These are phyloP conservation scores for Microdochium trichocladiopsis DNA, from an alignment of 2,329 filamentous ascomycete species.

Conservation along the genomic window DNA sequence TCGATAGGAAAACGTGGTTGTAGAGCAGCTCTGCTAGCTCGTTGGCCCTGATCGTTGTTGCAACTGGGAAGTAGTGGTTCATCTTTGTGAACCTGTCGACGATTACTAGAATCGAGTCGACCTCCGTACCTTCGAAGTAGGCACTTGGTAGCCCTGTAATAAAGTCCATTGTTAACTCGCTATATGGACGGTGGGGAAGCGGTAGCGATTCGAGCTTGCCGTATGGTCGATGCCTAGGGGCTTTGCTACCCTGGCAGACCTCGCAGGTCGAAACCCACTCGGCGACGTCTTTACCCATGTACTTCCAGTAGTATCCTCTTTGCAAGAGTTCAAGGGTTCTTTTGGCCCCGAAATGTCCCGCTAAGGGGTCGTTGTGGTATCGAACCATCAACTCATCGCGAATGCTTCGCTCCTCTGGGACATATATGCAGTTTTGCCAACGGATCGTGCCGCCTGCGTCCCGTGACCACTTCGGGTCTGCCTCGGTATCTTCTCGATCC, in stretches of 20 bases:
- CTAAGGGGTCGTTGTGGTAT: not conserved
- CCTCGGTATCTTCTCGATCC: not conserved
- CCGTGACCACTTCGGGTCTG: not conserved
- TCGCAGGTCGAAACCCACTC: slow-evolving; percentile 1
- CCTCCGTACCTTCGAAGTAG: slow-evolving; percentile 1
- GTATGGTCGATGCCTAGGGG: not conserved
- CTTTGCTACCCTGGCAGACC: not conserved
- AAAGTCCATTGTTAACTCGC: slow-evolving; percentile 9
- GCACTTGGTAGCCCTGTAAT: slow-evolving; percentile 6
- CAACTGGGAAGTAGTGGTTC: not conserved
- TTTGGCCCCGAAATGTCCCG: slow-evolving; percentile 2
- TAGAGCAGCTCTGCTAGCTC: slow-evolving; percentile 7
- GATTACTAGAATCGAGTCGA: no score
- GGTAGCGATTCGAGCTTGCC: slow-evolving; percentile 1
- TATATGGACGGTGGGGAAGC: slow-evolving; percentile 1
- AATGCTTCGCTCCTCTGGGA: not conserved
- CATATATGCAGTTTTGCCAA: not conserved
- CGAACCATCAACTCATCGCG: not conserved
- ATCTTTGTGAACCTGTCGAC: no score
- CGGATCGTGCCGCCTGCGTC: not conserved
- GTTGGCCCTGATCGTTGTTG: not conserved
- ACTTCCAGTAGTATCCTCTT: not conserved
- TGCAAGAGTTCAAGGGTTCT: slow-evolving; percentile 3
- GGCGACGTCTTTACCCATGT: not conserved
- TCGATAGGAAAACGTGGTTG: slow-evolving; percentile 2